These are phyloP conservation scores for Samsoniella hepiali DNA, from an alignment of 2,329 filamentous ascomycete species.

Conservation along the genomic window DNA sequence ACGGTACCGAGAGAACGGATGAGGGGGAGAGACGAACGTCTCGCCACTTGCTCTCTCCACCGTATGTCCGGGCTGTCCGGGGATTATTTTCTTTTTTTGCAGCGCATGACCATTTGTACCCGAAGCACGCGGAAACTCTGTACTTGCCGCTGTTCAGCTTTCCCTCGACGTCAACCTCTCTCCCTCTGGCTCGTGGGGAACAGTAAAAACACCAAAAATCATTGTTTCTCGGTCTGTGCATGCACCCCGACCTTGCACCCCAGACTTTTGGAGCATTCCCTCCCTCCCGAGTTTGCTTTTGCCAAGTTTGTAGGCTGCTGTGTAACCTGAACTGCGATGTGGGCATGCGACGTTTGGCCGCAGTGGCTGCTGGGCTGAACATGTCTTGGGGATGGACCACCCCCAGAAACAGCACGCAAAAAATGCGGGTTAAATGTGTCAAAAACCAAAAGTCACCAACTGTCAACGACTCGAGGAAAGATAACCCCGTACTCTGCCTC, in stretches of 20 bases:
- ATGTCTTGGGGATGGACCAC: neutral
- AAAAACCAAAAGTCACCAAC: neutral
- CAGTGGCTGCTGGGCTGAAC: neutral
- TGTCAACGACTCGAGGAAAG: neutral
- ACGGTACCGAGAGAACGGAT: conserved; percentile 10
- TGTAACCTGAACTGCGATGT: no score
- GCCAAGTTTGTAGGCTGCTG: no score
- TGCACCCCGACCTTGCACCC: no score
- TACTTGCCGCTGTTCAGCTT: no score
- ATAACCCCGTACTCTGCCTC: neutral
- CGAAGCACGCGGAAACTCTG: no score
- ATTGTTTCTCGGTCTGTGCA: no score
- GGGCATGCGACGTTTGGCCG: neutral
- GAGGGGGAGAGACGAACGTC: neutral
- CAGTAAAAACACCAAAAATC: no score
- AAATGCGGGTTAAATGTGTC: neutral
- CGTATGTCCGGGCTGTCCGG: neutral
- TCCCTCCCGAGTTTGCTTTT: no score
- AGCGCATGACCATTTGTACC: no score
- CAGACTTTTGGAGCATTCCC: no score
- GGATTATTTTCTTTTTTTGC: neutral
- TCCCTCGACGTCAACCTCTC: no score
- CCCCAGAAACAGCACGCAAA: neutral
- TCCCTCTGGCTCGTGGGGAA: no score
- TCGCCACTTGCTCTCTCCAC: neutral